Conservation (phyloP, 805 yeast genomes). For the Metschnikowia gelsemii region DNA sequence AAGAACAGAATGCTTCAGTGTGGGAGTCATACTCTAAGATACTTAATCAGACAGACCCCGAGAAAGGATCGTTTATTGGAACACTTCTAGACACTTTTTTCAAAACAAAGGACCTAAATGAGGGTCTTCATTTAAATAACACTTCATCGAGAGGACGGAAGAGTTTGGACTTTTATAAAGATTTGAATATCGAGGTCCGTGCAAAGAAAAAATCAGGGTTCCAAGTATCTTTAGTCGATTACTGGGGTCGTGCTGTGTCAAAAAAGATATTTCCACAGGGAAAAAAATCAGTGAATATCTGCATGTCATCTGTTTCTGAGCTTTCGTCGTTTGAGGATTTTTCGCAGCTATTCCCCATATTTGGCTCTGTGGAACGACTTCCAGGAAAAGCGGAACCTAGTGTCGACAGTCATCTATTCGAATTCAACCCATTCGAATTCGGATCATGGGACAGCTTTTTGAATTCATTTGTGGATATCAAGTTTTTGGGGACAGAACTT, state of each 20-base stretch:
- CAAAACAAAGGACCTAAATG: constrained; percentile 2
- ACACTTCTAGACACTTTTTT: constrained; percentile 12
- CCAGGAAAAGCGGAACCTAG: constrained; percentile 32
- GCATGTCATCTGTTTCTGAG: constrained; percentile 36
- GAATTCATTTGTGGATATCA: constrained; percentile 48
- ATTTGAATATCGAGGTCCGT: constrained; percentile 53
- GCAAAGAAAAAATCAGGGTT: constrained; percentile 54
- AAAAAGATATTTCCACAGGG: constrained; percentile 43
- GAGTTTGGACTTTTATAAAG: constrained; percentile 43
- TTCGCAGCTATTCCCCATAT: constrained; percentile 52
- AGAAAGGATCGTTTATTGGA: constrained; percentile 8
- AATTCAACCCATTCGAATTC: constrained; percentile 64
- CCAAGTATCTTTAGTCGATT: constrained; percentile 60
- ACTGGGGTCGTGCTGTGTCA: constrained; percentile 65
- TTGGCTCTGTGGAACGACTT: constrained; percentile 40
- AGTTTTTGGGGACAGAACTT: constrained; percentile 52
- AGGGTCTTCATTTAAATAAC: background rate
- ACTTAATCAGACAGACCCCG: constrained; percentile 6
- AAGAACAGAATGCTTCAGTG: constrained; percentile 66
- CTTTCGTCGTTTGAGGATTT: constrained; percentile 36
- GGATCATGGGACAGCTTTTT: constrained; percentile 61
- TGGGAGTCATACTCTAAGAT: constrained; percentile 11
- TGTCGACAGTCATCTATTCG: constrained; percentile 48
- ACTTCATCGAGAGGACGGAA: constrained; percentile 4
- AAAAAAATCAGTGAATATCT: constrained; percentile 34